Conservation (phyloP, 2,329 filamentous ascomycete species). For the Sarocladiaceae sp. region DNA sequence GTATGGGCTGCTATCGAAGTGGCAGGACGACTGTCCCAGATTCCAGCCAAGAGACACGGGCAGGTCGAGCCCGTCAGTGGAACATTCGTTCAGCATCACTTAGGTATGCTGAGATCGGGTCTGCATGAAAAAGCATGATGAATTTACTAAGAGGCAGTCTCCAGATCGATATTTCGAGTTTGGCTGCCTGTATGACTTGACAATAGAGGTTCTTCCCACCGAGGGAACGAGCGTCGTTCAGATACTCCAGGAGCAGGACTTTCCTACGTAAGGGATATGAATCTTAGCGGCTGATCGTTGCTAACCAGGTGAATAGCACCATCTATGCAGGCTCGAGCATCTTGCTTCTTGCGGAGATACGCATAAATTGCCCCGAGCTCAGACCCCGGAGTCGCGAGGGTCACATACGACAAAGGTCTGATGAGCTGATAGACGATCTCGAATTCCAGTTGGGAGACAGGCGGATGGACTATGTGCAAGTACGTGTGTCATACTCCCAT, state of each 20-base stretch:
- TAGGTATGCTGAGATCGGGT: slow-evolving; percentile 1
- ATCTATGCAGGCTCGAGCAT: slow-evolving; percentile 37
- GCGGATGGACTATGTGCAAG: slow-evolving; percentile 41
- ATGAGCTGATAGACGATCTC: slow-evolving; percentile 52
- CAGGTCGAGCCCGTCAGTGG: slow-evolving; percentile 4
- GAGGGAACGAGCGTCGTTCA: slow-evolving; percentile 35
- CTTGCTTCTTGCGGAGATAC: slow-evolving; percentile 43
- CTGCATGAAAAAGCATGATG: neutral
- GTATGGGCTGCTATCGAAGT: slow-evolving; percentile 16
- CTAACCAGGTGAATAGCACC: slow-evolving; percentile 25
- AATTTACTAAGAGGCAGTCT: neutral
- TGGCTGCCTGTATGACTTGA: slow-evolving; percentile 44
- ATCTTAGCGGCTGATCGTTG: no score
- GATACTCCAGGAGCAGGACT: slow-evolving; percentile 37
- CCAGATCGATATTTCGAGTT: slow-evolving; percentile 31
- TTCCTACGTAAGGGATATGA: slow-evolving; percentile 31
- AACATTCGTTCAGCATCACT: slow-evolving; percentile 11
- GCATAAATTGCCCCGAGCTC: slow-evolving; percentile 21
- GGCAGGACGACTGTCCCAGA: slow-evolving; percentile 13
- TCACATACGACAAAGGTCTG: slow-evolving; percentile 36
- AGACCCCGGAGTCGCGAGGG: slow-evolving; percentile 9
- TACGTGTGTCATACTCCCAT: slow-evolving; percentile 49
- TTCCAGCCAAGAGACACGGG: neutral
- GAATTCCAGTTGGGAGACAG: slow-evolving; percentile 48
- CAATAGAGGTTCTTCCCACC: slow-evolving; percentile 38